Conservation (phyloP, 768 basidiomycete genomes). For the Phlebiopsis gigantea region DNA sequence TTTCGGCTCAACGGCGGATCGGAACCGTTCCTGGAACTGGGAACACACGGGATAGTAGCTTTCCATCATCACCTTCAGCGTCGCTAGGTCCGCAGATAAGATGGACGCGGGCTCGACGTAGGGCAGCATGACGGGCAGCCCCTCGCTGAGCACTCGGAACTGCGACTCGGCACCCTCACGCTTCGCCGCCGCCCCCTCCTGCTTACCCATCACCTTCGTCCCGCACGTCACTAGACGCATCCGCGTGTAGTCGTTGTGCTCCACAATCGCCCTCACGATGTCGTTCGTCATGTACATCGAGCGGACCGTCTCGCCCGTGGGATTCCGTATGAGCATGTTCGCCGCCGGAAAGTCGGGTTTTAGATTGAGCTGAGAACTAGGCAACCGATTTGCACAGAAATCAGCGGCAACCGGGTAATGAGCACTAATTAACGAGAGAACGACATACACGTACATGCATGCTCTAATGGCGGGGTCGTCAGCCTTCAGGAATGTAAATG, state of each 20-base stretch:
- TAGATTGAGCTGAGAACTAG: conserved; percentile 70
- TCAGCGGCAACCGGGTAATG: neutral
- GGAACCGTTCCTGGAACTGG: conserved; percentile 61
- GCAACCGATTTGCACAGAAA: too few relatives aligned
- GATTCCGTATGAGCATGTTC: conserved; percentile 86
- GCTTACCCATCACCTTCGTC: conserved; percentile 88
- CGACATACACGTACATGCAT: too few relatives aligned
- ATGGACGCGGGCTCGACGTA: conserved; percentile 66
- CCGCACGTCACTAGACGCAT: conserved; percentile 90
- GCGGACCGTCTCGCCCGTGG: conserved; percentile 62
- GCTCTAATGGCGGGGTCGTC: too few relatives aligned
- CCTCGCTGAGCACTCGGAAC: conserved; percentile 81
- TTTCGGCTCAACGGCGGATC: conserved; percentile 42
- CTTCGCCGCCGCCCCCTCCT: conserved; percentile 57
- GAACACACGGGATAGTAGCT: conserved; percentile 75
- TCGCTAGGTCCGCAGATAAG: conserved; percentile 47
- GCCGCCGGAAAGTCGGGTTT: conserved; percentile 62
- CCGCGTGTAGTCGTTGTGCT: conserved; percentile 76
- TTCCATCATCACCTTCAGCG: conserved; percentile 63
- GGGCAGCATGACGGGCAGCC: conserved; percentile 78
- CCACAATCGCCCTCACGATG: conserved; percentile 74
- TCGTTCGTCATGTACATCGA: conserved; percentile 87
- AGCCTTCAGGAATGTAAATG: conserved; percentile 81
- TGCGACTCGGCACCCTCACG: conserved; percentile 46
- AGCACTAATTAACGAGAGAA: neutral